Evolutionary conservation across 164 flowering plant species (phyloP).

Genomic region (Magnolia kwangsiensis): DNA sequence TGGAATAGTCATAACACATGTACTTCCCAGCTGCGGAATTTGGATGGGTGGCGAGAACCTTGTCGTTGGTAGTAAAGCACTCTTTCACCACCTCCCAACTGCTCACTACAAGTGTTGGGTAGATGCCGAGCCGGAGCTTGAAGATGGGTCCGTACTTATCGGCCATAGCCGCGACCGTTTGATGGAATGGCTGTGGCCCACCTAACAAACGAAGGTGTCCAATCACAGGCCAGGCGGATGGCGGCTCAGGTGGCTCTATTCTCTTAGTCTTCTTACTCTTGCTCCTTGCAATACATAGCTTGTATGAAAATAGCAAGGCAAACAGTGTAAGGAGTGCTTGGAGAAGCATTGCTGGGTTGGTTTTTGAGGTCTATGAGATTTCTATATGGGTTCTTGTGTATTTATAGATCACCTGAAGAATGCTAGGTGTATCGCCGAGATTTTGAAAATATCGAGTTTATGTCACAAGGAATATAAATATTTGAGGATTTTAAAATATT

Average conservation of each 20-base stretch:
- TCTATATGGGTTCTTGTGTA: neutral
- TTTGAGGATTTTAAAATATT: too few relatives aligned
- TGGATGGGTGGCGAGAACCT: conserved; percentile 14
- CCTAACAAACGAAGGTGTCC: conserved; percentile 19
- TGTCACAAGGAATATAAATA: too few relatives aligned
- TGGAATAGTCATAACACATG: conserved; percentile 6
- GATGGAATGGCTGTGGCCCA: neutral
- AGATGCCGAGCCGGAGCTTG: conserved; percentile 12
- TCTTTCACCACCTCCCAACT: conserved; percentile 19
- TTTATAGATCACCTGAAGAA: neutral
- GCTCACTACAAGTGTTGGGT: conserved; percentile 17
- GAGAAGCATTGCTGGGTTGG: neutral
- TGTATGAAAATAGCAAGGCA: neutral
- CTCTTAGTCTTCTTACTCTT: neutral
- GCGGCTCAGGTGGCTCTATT: conserved; percentile 11
- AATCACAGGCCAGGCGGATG: conserved; percentile 15
- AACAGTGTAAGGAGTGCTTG: neutral
- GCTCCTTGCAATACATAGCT: neutral
- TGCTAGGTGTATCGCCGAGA: neutral
- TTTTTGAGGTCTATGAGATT: neutral
- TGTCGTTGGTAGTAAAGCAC: conserved; percentile 19
- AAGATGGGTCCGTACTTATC: conserved; percentile 20
- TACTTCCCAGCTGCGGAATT: neutral
- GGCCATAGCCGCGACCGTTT: conserved; percentile 12
- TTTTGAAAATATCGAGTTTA: too few relatives aligned